Evolutionary conservation across 2,329 filamentous ascomycete genomes (phyloP), one percentile per base, ranked within the genome.

Genomic region (Drechmeria coniospora): DNA sequence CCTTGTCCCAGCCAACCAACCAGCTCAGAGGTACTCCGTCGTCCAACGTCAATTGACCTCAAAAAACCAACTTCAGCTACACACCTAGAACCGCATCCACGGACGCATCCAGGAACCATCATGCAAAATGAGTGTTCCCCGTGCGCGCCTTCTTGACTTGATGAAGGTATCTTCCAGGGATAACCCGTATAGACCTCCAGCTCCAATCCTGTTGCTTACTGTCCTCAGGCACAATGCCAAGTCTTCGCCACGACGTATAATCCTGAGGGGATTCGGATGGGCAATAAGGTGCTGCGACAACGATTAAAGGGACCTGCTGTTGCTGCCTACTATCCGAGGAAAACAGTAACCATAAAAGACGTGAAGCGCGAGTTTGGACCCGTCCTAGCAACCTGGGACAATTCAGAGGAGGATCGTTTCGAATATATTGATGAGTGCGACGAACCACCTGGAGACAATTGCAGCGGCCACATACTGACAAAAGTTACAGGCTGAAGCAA

Each of bases 211-310:
- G n/a, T n/a, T n/a, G 23, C 45, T 56, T 24, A 53, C 35, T 16
- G 5, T 13, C 8, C 2, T 23, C 43, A 94, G 86, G 69, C 71
- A 47, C 84, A 86, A 77, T 93, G 83, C 66, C 73, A 76, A 51
- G 72, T 95, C 59, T 98, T 95, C 64, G 77, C 76, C 46, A 81
- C 79, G 27, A 86, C 77, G 29, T 95, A 75, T 64, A 98, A 98
- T 57, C 90, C 90, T 15, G 67, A 82, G 30, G 63, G 74, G 41
- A 54, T 79, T 35, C 81, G 90, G 36, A 72, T 82, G 41, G 90
- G 90, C 46, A 94, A 90, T 61, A 92, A 90, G 56, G 65, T 98
- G 50, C 65, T 98, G 34, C 81, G 86, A 46, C 80, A 94, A 53
- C 74, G 86, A 46, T 63, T 95, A 36, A 74, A 70, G 46, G 90